A percentile compares a stretch with the other conserved stretches of the same genome.
These are phyloP conservation scores for Rhodotorula diobovata DNA, from an alignment of 768 basidiomycete species.

Conservation along the genomic window DNA sequence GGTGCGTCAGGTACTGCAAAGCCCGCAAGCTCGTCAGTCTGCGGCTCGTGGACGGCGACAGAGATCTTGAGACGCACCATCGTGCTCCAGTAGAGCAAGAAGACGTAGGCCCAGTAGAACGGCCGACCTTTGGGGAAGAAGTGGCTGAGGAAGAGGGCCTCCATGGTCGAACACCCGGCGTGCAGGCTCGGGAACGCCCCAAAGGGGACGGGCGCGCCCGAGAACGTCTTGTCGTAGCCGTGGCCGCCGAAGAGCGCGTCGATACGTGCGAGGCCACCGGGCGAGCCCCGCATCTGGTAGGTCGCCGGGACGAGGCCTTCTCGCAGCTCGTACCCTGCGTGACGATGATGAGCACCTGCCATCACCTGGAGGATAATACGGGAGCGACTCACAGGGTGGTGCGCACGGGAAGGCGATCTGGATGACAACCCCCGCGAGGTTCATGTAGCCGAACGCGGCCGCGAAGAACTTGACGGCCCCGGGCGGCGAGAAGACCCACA, in stretches of 20 bases:
- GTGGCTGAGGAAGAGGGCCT: conserved; percentile 86
- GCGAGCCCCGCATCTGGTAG: conserved; percentile 84
- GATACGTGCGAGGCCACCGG: conserved; percentile 87
- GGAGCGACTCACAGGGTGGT: conserved; percentile 59
- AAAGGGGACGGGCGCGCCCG: conserved; percentile 85
- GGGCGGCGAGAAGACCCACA: conserved; percentile 80
- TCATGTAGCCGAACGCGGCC: conserved; percentile 86
- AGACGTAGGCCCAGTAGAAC: conserved; percentile 68
- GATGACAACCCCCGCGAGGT: conserved; percentile 75
- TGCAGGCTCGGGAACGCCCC: conserved; percentile 96
- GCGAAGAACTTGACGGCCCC: conserved; percentile 78
- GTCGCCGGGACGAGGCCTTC: conserved; percentile 92
- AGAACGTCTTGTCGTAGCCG: conserved; percentile 74
- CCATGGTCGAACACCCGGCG: conserved; percentile 81
- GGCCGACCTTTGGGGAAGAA: conserved; percentile 66
- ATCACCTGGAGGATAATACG: background rate
- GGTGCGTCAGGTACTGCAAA: conserved; percentile 78
- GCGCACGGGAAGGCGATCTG: conserved; percentile 89
- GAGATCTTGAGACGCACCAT: no score
- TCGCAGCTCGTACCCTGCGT: conserved; percentile 84
- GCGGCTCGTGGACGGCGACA: no score
- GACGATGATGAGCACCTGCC: background rate
- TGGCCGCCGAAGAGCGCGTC: conserved; percentile 74
- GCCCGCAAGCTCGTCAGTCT: background rate
- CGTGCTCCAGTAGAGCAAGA: conserved; percentile 89